Conservation (phyloP, 2,329 filamentous ascomycete genomes). For the Talaromyces albobiverticillius region DNA sequence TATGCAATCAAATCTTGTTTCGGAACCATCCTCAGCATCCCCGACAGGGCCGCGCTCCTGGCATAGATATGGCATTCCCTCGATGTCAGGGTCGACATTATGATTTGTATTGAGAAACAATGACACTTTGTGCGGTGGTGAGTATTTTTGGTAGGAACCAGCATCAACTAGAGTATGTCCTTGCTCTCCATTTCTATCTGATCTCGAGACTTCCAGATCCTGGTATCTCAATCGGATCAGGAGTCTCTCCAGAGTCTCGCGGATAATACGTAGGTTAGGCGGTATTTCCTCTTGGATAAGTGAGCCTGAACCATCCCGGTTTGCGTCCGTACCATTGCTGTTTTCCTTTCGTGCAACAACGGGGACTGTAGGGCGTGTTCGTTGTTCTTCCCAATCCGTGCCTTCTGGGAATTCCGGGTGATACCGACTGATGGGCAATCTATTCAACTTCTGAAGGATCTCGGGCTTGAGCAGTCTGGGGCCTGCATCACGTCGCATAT, state of each 20-base stretch:
- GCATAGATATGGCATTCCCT: not conserved
- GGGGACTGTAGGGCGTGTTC: not conserved
- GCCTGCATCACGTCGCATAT: slow-evolving; percentile 19
- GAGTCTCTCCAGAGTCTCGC: slow-evolving; percentile 5
- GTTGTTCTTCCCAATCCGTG: not conserved
- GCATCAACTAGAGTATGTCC: not conserved
- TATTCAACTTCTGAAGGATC: slow-evolving; percentile 6
- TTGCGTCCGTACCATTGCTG: not conserved
- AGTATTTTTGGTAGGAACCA: not conserved
- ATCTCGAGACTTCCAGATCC: not conserved
- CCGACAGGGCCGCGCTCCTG: slow-evolving; percentile 2
- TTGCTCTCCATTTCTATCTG: not conserved
- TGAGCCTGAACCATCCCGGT: not conserved
- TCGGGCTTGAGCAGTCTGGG: slow-evolving; percentile 28
- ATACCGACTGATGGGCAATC: slow-evolving; percentile 24
- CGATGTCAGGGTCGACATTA: not conserved
- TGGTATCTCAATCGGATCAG: slow-evolving; percentile 8
- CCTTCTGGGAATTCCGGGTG: slow-evolving; percentile 18
- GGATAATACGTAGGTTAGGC: slow-evolving; percentile 2
- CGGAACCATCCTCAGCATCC: not conserved
- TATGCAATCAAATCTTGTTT: slow-evolving; percentile 25
- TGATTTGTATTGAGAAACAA: slow-evolving; percentile 3
- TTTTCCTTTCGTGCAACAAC: not conserved
- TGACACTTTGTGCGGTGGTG: not conserved
- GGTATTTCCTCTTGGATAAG: not conserved